Evolutionary conservation across 2,329 filamentous ascomycete species (phyloP).

Genomic region (Paecilomyces formosus): DNA sequence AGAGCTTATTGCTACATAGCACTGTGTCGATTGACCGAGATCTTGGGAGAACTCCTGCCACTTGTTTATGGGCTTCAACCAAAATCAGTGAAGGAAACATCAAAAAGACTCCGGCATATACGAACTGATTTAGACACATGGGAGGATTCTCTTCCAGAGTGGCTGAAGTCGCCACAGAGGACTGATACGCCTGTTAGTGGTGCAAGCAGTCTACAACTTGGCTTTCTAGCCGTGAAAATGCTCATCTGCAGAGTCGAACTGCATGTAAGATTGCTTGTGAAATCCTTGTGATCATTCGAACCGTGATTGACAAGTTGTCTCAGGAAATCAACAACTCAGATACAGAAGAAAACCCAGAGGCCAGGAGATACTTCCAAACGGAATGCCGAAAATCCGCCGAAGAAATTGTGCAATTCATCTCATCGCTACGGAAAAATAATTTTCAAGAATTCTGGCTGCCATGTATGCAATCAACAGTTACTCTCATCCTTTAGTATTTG

Average conservation of each 20-base stretch:
- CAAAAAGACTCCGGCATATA: slow-evolving; percentile 38
- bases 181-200: slow-evolving; percentile 30
- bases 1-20: slow-evolving; percentile 47
- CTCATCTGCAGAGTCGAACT: slow-evolving; percentile 40
- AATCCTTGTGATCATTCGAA: not conserved
- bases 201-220: slow-evolving; percentile 38
- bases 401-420: slow-evolving; percentile 44
- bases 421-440: slow-evolving; percentile 38
- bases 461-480: slow-evolving; percentile 21
- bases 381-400: slow-evolving; percentile 37
- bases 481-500: not conserved
- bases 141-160: slow-evolving; percentile 39
- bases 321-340: slow-evolving; percentile 37
- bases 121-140: slow-evolving; percentile 39
- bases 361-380: slow-evolving; percentile 42
- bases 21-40: slow-evolving; percentile 44
- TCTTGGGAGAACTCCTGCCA: slow-evolving; percentile 38
- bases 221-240: slow-evolving; percentile 40
- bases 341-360: slow-evolving; percentile 38
- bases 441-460: slow-evolving; percentile 48
- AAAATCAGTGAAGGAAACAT: slow-evolving; percentile 35
- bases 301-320: not conserved
- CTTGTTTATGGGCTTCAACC: slow-evolving; percentile 40
- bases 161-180: slow-evolving; percentile 28
- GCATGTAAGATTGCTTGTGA: slow-evolving; percentile 27